Base-by-base conservation (phyloP, 2,329 filamentous ascomycete genomes). In the Arthrinium phaeospermum region DNA sequence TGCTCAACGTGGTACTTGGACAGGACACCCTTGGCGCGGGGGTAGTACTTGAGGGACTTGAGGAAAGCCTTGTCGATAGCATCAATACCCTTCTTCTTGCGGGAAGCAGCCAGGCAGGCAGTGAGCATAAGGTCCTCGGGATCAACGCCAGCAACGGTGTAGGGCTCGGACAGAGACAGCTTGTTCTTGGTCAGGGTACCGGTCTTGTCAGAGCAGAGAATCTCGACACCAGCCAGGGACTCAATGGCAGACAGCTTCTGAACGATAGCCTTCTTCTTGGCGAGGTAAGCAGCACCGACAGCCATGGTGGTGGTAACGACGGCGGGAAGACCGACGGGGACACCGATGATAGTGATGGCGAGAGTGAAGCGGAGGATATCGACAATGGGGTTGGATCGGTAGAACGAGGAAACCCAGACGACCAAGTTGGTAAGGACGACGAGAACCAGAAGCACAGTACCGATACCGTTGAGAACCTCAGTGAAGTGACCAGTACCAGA, bases 281-380 rank as follows among this genome's bases (percentile, higher is more conserved):
- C 94, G 73, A 97, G 90, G 84, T 96, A 96, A 75, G 94, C 93
- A 76, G 94, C 94, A 86, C 94, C 94, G 82, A 97, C 94, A 82
- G 94, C 94, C 94, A 97, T 96, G 81, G 94, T 97, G 78, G 94
- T 97, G 79, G 95, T 97, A 74, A 97, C 94, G 85, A 97, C 94
- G 78, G 94, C 94, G 73, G 94, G 94, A 76, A 97, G 93, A 91
- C 94, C 94, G 84, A 97, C 94, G 71, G 94, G 94, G 37, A 97
- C 94, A 89, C 94, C 94, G 74, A 97, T 93, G 76, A 97, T 96
- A 78, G 94, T 96, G 78, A 97, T 95, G 76, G 93, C 94, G 64
- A 97, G 88, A 71, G 94, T 96, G 86, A 94, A 96, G 76, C 93
- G 88, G 68, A 97, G 91, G 73, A 97, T 97, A 7, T 85, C 84